Percentiles rank a stretch among this genome's conserved stretches.
phyloP scores from a whole-genome alignment of 2,329 filamentous ascomycete genomes.

The Seiridium unicorne region DNA sequence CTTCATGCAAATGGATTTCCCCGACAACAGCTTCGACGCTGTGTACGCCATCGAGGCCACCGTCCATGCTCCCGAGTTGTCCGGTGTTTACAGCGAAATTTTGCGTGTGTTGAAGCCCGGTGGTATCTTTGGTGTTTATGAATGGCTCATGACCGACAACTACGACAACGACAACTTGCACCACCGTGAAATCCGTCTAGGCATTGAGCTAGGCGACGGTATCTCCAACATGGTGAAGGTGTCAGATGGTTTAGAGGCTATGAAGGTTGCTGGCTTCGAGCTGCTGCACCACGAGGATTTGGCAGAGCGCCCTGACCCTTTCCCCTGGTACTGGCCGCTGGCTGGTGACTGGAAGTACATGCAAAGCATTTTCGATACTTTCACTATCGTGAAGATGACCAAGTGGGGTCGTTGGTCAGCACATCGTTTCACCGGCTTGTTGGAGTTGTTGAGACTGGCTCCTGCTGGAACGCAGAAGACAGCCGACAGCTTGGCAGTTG shows the following conservation, averaged over 20 bases:
- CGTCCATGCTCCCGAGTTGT: slow-evolving; percentile 85
- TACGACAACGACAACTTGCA: slow-evolving; percentile 87
- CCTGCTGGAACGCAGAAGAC: slow-evolving; percentile 89
- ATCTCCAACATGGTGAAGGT: slow-evolving; percentile 97
- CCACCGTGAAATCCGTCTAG: slow-evolving; percentile 87
- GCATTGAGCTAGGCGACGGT: slow-evolving; percentile 92
- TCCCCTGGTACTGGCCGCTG: slow-evolving; percentile 94
- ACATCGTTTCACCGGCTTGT: slow-evolving; percentile 72
- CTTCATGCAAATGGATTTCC: slow-evolving; percentile 99
- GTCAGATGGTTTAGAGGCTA: slow-evolving; percentile 75
- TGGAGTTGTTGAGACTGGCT: slow-evolving; percentile 74
- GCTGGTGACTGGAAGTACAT: slow-evolving; percentile 83
- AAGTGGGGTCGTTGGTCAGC: slow-evolving; percentile 73
- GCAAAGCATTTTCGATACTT: slow-evolving; percentile 73
- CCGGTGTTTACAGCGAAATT: slow-evolving; percentile 92
- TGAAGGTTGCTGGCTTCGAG: slow-evolving; percentile 85
- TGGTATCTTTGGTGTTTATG: slow-evolving; percentile 93
- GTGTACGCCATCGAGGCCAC: slow-evolving; percentile 98
- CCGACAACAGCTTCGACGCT: slow-evolving; percentile 87
- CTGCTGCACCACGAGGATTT: slow-evolving; percentile 84
- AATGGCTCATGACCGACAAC: slow-evolving; percentile 97
- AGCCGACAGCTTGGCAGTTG: slow-evolving; percentile 81
- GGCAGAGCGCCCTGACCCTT: slow-evolving; percentile 69
- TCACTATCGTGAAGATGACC: slow-evolving; percentile 87
- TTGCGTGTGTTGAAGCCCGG: slow-evolving; percentile 94